Evolutionary conservation across 257 asterid genomes (phyloP).

Genomic region (Cordia subcordata): DNA sequence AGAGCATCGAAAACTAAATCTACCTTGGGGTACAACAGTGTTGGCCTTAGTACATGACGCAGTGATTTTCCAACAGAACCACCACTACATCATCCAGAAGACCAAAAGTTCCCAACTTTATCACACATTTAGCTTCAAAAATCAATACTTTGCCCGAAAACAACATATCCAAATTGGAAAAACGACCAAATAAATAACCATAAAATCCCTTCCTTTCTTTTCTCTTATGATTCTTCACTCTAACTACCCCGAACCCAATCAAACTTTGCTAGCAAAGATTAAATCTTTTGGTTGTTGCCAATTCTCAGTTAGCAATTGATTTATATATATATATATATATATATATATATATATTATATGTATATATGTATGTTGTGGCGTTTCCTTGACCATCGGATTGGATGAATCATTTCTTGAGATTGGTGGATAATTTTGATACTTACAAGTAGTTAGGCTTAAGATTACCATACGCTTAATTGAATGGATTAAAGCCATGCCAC

Average conservation of each 20-base stretch:
- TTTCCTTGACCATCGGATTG: background rate
- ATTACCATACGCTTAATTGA: conserved; percentile 16
- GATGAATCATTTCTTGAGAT: background rate
- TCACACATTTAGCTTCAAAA: background rate
- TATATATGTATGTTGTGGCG: background rate
- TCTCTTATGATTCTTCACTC: too few relatives aligned
- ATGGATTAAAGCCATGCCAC: conserved; percentile 46
- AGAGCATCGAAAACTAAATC: too few relatives aligned
- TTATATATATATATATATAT: too few relatives aligned
- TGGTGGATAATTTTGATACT: background rate
- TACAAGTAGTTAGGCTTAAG: background rate
- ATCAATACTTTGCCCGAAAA: background rate
- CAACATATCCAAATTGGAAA: background rate
- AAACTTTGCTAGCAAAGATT: background rate
- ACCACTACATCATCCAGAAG: background rate
- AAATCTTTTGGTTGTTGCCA: background rate
- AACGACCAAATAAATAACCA: too few relatives aligned
- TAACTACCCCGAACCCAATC: too few relatives aligned
- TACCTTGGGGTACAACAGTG: too few relatives aligned
- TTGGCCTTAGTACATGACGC: background rate
- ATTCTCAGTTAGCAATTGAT: background rate
- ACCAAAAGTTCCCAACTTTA: background rate
- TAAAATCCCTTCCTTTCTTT: too few relatives aligned
- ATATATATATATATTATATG: too few relatives aligned
- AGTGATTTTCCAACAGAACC: background rate